A percentile compares a stretch with the other conserved stretches of the same genome.
phyloP scores from a whole-genome alignment of 345 rosid genomes.

The Ceriops zippeliana region DNA sequence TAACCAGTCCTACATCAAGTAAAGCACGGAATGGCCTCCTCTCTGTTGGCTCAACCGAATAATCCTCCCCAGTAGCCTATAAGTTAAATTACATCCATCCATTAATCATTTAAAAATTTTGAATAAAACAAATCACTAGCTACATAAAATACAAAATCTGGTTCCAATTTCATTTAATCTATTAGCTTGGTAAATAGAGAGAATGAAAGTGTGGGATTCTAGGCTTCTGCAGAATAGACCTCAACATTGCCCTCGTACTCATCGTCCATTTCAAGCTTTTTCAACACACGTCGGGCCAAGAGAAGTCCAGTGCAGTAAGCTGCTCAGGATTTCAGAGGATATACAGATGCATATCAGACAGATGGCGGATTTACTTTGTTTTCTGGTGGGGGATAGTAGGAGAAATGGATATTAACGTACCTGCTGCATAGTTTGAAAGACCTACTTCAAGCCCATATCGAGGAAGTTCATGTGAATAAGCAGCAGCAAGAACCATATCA shows the following conservation, averaged over 20 bases:
- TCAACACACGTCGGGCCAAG: conserved; percentile 66
- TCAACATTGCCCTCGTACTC: conserved; percentile 75
- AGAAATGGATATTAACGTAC: conserved; percentile 19
- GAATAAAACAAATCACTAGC: too few relatives aligned
- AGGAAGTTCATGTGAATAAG: conserved; percentile 65
- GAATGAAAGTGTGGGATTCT: too few relatives aligned
- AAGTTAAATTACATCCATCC: background rate
- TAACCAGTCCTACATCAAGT: conserved; percentile 73
- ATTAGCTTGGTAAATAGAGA: too few relatives aligned
- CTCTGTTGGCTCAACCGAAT: conserved; percentile 73
- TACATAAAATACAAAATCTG: too few relatives aligned
- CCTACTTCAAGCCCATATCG: conserved; percentile 62
- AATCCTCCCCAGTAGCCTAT: conserved; percentile 85
- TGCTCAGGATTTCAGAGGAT: conserved; percentile 10
- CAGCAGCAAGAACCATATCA: conserved; percentile 63
- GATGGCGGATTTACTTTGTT: background rate
- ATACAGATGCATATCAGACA: background rate
- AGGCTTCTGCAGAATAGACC: conserved; percentile 32
- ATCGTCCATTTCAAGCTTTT: conserved; percentile 63
- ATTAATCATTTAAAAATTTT: background rate
- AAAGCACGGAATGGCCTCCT: conserved; percentile 84
- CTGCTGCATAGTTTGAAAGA: conserved; percentile 75
- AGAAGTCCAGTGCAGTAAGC: conserved; percentile 78
- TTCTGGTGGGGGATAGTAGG: too few relatives aligned
- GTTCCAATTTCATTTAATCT: too few relatives aligned